A percentile compares a stretch with the other conserved stretches of the same genome.
phyloP scores from a whole-genome alignment of 345 rosid species.

The Isatis tinctoria region DNA sequence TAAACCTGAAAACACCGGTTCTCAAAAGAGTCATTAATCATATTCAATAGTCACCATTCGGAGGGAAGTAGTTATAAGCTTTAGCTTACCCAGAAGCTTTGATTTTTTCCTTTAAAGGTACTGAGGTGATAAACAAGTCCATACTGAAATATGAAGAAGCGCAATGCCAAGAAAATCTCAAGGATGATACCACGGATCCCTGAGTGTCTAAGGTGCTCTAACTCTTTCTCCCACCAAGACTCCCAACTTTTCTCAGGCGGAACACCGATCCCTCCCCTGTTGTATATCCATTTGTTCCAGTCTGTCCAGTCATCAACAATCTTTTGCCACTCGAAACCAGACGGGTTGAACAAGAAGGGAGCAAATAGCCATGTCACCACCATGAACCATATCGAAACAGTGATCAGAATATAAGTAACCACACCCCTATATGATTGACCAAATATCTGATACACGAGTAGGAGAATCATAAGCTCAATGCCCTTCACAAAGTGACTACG shows the following conservation, averaged over 20 bases:
- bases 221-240: slow-evolving; percentile 75
- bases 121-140: slow-evolving; percentile 62
- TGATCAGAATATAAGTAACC: slow-evolving; percentile 47
- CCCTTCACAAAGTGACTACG: slow-evolving; percentile 73
- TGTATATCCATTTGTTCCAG: slow-evolving; percentile 61
- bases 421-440: slow-evolving; percentile 43
- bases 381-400: slow-evolving; percentile 58
- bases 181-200: slow-evolving; percentile 43
- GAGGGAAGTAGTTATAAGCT: neutral
- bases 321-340: slow-evolving; percentile 74
- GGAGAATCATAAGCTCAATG: slow-evolving; percentile 56
- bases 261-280: slow-evolving; percentile 57
- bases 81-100: slow-evolving; percentile 48
- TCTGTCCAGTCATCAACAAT: slow-evolving; percentile 72
- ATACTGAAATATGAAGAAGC: slow-evolving; percentile 60
- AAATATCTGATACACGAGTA: slow-evolving; percentile 50
- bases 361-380: slow-evolving; percentile 67
- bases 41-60: neutral
- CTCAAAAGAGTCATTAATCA: neutral
- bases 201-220: slow-evolving; percentile 48
- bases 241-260: slow-evolving; percentile 66
- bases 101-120: slow-evolving; percentile 31
- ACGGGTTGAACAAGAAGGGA: slow-evolving; percentile 66
- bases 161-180: slow-evolving; percentile 47
- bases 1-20: slow-evolving; percentile 31